Evolutionary conservation across 2,329 filamentous ascomycete genomes (phyloP).

Genomic region (Phaeosphaeria sp.): DNA sequence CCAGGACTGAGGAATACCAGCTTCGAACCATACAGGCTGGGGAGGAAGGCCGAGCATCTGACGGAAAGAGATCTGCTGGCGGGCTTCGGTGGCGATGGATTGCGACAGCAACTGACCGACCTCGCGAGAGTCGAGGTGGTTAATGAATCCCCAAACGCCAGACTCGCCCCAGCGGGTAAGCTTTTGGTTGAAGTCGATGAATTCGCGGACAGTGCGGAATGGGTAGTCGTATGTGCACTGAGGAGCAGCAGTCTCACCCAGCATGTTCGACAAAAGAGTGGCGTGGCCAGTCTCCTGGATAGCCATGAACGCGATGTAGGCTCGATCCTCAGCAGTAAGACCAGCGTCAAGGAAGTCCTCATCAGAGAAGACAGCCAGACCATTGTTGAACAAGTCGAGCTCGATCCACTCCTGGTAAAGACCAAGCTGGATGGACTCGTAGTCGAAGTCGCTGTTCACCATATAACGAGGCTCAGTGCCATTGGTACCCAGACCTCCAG

Average conservation of each 20-base stretch:
- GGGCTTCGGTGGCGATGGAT: constrained; percentile 78
- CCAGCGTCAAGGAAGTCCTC: constrained; percentile 74
- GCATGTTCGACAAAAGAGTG: constrained; percentile 78
- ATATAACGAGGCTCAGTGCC: constrained; percentile 78
- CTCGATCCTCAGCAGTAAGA: constrained; percentile 72
- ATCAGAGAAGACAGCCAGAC: constrained; percentile 71
- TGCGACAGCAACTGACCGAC: constrained; percentile 76
- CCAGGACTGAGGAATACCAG: constrained; percentile 83
- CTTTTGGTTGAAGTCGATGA: constrained; percentile 84
- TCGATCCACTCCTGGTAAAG: constrained; percentile 88
- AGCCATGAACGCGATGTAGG: constrained; percentile 77
- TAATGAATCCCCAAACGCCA: constrained; percentile 81
- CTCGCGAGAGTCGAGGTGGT: constrained; percentile 78
- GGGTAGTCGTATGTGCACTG: constrained; percentile 87
- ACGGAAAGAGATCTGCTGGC: constrained; percentile 84
- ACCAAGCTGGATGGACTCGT: constrained; percentile 75
- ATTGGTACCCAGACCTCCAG: constrained; percentile 76
- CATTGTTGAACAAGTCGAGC: constrained; percentile 81
- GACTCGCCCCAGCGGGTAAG: constrained; percentile 82
- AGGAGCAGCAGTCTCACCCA: constrained; percentile 72
- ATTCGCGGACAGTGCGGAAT: constrained; percentile 75
- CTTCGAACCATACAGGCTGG: constrained; percentile 83
- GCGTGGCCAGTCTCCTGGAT: constrained; percentile 80
- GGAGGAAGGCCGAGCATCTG: constrained; percentile 82
- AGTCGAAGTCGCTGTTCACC: constrained; percentile 83